Evolutionary conservation across 208 protist genomes (phyloP).

Genomic region (Ichthyophonus hoferi): DNA sequence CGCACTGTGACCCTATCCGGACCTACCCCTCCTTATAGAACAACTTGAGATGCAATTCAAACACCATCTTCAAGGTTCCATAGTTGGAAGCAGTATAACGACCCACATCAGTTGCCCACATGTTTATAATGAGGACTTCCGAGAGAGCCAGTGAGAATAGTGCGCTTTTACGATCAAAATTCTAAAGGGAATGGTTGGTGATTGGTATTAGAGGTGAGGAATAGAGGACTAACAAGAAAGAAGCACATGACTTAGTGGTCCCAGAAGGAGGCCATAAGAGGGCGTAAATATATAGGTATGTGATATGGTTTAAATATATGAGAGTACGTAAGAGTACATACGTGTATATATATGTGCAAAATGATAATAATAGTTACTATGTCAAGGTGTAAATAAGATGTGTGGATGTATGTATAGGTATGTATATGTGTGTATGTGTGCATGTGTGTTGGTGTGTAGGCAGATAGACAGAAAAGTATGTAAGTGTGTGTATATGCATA

Average conservation of each 20-base stretch:
- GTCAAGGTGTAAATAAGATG: not conserved
- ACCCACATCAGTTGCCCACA: constrained; percentile 91
- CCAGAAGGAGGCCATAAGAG: too few species aligned
- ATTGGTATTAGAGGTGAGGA: too few species aligned
- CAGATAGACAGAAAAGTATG: constrained; percentile 28
- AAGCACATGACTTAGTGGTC: too few species aligned
- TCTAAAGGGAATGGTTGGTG: constrained; percentile 24
- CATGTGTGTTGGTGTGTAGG: not conserved
- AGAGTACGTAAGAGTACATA: not conserved
- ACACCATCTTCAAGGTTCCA: constrained; percentile 78
- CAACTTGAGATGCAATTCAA: constrained; percentile 46
- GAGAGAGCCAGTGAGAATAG: constrained; percentile 89
- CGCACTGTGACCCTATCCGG: too few species aligned
- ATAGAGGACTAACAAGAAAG: too few species aligned
- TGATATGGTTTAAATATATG: too few species aligned
- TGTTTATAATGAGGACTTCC: constrained; percentile 92
- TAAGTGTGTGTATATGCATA: too few species aligned
- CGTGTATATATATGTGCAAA: too few species aligned
- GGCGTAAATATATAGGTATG: too few species aligned
- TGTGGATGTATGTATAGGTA: too few species aligned
- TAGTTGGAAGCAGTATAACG: constrained; percentile 87
- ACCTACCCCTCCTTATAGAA: constrained; percentile 27
- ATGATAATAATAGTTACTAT: too few species aligned
- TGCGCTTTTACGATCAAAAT: constrained; percentile 89
- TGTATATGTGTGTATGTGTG: too few species aligned